phyloP scores from a whole-genome alignment of 805 yeast species.

The Blastobotrys terrestris region DNA sequence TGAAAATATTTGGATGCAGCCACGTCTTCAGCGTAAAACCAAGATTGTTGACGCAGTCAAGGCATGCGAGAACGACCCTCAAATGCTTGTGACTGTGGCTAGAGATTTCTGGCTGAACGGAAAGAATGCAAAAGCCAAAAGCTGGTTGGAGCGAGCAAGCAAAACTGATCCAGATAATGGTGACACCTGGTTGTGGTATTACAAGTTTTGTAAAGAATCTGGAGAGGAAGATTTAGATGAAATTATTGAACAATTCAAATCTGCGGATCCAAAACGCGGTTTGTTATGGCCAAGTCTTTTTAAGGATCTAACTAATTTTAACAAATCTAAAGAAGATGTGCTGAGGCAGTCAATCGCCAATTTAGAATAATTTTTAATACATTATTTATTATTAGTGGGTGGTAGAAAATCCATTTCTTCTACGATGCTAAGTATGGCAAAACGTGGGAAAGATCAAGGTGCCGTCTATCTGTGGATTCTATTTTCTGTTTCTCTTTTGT shows the following conservation, averaged over 20 bases:
- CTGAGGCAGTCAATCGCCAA: too few species aligned
- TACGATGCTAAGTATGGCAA: too few species aligned
- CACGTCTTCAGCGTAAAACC: constrained; percentile 44
- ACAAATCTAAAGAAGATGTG: too few species aligned
- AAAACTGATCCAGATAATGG: constrained; percentile 55
- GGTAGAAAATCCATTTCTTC: too few species aligned
- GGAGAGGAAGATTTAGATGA: too few species aligned
- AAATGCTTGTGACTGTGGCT: constrained; percentile 60
- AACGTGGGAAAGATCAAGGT: too few species aligned
- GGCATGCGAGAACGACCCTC: constrained; percentile 53
- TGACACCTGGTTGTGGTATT: constrained; percentile 68
- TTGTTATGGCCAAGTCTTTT: constrained; percentile 47
- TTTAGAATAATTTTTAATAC: too few species aligned
- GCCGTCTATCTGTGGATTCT: background rate
- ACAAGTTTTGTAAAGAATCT: constrained; percentile 35
- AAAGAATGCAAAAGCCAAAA: constrained; percentile 47
- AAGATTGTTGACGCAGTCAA: constrained; percentile 67
- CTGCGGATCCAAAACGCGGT: constrained; percentile 58
- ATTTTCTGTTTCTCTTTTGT: background rate
- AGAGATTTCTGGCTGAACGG: constrained; percentile 60
- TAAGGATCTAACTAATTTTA: too few species aligned
- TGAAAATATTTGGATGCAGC: constrained; percentile 43
- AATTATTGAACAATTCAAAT: constrained; percentile 31
- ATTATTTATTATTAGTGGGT: too few species aligned
- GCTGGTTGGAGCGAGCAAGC: constrained; percentile 71